Evolutionary conservation across 495 filamentous ascomycete species (phyloP).

Genomic region (Podospora conica): DNA sequence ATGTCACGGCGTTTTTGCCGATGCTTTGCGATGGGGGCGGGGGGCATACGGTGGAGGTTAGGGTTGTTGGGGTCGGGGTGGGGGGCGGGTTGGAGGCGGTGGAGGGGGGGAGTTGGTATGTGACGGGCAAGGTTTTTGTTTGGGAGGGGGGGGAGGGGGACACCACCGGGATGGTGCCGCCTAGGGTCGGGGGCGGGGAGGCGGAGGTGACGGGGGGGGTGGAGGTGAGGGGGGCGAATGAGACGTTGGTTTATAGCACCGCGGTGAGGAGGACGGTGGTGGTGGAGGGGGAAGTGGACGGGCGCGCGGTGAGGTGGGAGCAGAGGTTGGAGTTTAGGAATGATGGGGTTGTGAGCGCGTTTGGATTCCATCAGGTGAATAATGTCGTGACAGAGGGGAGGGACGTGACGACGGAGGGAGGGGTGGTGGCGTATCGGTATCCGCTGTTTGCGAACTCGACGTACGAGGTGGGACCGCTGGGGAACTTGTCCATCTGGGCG

Average conservation of each 20-base stretch:
- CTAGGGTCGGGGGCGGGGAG: slow-evolving; percentile 75
- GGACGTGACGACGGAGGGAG: slow-evolving; percentile 38
- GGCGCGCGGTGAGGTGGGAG: slow-evolving; percentile 42
- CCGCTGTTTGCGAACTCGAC: slow-evolving; percentile 57
- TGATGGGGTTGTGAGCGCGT: slow-evolving; percentile 48
- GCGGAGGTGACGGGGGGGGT: slow-evolving; percentile 45
- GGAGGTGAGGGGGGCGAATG: slow-evolving; percentile 45
- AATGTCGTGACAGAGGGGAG: slow-evolving; percentile 55
- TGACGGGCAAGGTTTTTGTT: slow-evolving; percentile 77
- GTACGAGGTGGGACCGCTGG: slow-evolving; percentile 37
- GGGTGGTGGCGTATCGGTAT: slow-evolving; percentile 51
- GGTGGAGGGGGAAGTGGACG: neutral
- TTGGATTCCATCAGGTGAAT: slow-evolving; percentile 58
- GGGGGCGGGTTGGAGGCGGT: slow-evolving; percentile 39
- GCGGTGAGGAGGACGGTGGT: slow-evolving; percentile 27
- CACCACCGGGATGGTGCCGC: slow-evolving; percentile 59
- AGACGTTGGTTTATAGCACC: slow-evolving; percentile 55
- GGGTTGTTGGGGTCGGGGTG: slow-evolving; percentile 57
- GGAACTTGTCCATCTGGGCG: slow-evolving; percentile 55
- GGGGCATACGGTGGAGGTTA: slow-evolving; percentile 65
- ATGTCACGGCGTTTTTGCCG: slow-evolving; percentile 73
- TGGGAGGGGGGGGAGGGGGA: slow-evolving; percentile 51
- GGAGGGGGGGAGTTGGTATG: slow-evolving; percentile 60
- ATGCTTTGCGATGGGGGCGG: slow-evolving; percentile 54
- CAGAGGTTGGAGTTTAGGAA: slow-evolving; percentile 58